Evolutionary conservation across 2,329 filamentous ascomycete species (phyloP).

Genomic region (Coniochaeta ligniaria): DNA sequence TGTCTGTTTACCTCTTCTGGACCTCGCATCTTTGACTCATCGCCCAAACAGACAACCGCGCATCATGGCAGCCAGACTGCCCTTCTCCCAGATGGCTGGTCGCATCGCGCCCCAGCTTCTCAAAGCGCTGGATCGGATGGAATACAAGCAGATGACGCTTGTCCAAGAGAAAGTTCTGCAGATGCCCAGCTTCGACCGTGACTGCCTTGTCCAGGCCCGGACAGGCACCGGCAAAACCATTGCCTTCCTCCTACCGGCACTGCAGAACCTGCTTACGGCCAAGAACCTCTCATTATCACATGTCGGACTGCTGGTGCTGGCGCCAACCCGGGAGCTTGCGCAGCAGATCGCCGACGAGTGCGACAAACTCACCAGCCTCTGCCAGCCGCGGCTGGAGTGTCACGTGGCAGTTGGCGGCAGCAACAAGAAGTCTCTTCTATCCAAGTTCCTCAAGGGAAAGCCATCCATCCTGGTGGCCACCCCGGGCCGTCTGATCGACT

Average conservation of each 20-base stretch:
- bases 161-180: conserved; percentile 46
- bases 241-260: conserved; percentile 75
- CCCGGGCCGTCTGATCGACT: conserved; percentile 76
- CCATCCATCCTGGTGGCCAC: conserved; percentile 72
- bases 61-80: conserved; percentile 1
- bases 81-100: conserved; percentile 12
- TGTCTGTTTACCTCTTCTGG: too few relatives aligned
- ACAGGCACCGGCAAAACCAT: conserved; percentile 85
- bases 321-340: conserved; percentile 64
- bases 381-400: conserved; percentile 63
- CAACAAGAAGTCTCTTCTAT: conserved; percentile 68
- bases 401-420: conserved; percentile 72
- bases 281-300: conserved; percentile 18
- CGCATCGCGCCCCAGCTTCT: conserved; percentile 14
- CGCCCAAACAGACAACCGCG: neutral
- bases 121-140: conserved; percentile 10
- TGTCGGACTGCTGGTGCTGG: conserved; percentile 58
- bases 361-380: conserved; percentile 47
- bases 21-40: neutral
- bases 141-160: conserved; percentile 37
- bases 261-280: conserved; percentile 62
- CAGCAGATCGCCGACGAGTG: conserved; percentile 68
- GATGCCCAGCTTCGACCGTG: conserved; percentile 35
- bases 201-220: conserved; percentile 71
- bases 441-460: conserved; percentile 62